Evolutionary conservation across 2,329 filamentous ascomycete species (phyloP), one percentile per base, ranked within the genome.

Genomic region (Colletotrichum aenigma): DNA sequence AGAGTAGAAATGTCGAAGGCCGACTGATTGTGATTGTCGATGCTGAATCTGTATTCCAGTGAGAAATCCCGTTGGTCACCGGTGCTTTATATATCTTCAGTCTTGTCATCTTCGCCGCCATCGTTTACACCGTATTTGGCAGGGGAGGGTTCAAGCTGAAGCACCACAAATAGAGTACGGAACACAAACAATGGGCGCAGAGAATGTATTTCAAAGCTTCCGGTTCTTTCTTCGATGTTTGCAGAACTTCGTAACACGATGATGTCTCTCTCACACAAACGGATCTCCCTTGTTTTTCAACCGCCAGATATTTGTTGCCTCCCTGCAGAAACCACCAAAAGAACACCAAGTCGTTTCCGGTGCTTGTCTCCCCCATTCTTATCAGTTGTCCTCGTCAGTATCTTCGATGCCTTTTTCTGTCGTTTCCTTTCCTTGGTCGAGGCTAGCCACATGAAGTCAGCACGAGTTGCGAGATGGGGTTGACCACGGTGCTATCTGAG

Each of bases 351-450:
- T n/a, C 38, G 18, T 43, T 43, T 43, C 9, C 38, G 18, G 38
- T 3, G 3, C 5, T 43, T 43, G 18, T 4, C 4, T n/a, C 1
- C 6, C 15, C 8, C 8, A 10, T n/a, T 1, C 38, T 43, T 6
- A 10, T 6, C 8, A 2, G n/a, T 43, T 10, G 38, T n/a, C 16
- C 38, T 43, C 16, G 4, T 2, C 3, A 5, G 8, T 18, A 10
- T 3, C 38, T 2, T 43, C 5, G 18, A 6, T 6, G 18, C 1
- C 18, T 10, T 43, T 1, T 2, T 38, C 2, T 1, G 38, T n/a
- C 0, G 4, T n/a, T n/a, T 10, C 0, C 38, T n/a, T 43, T 48
- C 43, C 43, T 1, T 7, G 18, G 0, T 13, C 8, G 2, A 21
- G n/a, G 10, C 43, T 48, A 43, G 0, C 10, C 18, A 0, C 6